Percentiles rank a stretch among this genome's conserved stretches.
These are phyloP conservation scores for Kodamaea suecica DNA, from an alignment of 1,139 yeast species.

Conservation along the genomic window DNA sequence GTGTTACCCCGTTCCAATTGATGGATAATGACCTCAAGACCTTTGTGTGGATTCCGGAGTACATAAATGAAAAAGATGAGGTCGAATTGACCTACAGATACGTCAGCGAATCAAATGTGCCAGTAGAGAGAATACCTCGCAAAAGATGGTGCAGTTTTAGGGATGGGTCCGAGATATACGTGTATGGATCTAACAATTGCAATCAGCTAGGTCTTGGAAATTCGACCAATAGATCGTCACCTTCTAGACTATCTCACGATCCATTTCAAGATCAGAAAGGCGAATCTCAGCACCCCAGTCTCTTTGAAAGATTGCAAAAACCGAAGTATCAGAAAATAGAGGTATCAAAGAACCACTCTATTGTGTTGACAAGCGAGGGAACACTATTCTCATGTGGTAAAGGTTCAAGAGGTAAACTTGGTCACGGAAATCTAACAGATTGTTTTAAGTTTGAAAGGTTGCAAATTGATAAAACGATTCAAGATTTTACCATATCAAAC, in stretches of 20 bases:
- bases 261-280: constrained; percentile 15
- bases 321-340: constrained; percentile 46
- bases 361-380: constrained; percentile 55
- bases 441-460: constrained; percentile 38
- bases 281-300: neutral
- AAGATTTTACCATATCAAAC: constrained; percentile 50
- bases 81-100: constrained; percentile 25
- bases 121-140: constrained; percentile 10
- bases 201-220: constrained; percentile 70
- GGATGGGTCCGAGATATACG: constrained; percentile 60
- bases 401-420: constrained; percentile 71
- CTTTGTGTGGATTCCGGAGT: constrained; percentile 44
- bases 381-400: constrained; percentile 62
- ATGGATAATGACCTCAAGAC: constrained; percentile 42
- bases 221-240: constrained; percentile 50
- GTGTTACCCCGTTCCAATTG: constrained; percentile 62
- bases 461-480: constrained; percentile 25
- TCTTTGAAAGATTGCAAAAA: constrained; percentile 19
- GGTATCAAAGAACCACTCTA: constrained; percentile 67
- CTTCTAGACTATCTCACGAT: constrained; percentile 27
- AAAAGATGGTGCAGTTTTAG: constrained; percentile 30
- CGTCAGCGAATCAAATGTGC: constrained; percentile 5
- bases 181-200: constrained; percentile 66
- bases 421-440: constrained; percentile 43
- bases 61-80: constrained; percentile 32